Base-by-base conservation (phyloP, 2,329 filamentous ascomycete species). In the Apiospora rasikravindrae region DNA sequence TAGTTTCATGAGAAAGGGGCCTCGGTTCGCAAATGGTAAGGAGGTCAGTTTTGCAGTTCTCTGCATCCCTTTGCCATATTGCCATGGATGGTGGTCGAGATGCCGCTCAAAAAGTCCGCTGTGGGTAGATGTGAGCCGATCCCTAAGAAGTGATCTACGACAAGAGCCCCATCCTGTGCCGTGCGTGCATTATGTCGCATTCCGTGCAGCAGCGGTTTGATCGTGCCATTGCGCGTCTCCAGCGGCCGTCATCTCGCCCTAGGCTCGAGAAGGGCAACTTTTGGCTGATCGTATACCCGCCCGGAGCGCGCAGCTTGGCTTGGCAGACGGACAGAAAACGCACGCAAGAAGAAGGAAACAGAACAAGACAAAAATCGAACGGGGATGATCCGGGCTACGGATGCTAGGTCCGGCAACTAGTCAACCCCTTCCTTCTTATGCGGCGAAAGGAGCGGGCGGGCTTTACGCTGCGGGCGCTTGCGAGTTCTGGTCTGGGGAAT, bases 211-310 rank as follows among this genome's bases (percentile, higher is more conserved):
- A 24, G n/a, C 47, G 13, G 47, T 51, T 14, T 40, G n/a, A 33
- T 40, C 33, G 57, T 64, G 53, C 53, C 29, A 61, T 51, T 51
- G 45, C 45, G 49, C 22, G n/a, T 51, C n/a, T 51, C n/a, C 49
- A 26, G 49, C 47, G n/a, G 47, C 11, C n/a, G 49, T 26, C n/a
- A 24, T 24, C n/a, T 51, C 10, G 26, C n/a, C 22, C 45, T 49
- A 49, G 49, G n/a, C n/a, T 13, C 49, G 19, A 64, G 57, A 64
- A 37, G 33, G 57, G 57, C 29, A 64, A 40, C 29, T 64, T 29
- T 16, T 40, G 57, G 57, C 57, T 24, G 57, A 64, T 64, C 33
- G 33, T 64, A 64, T 64, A 64, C 8, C 53, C 57, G 57, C 33
- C 22, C 8, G 33, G 16, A 37, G 33, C 33, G 33, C 57, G 16